Evolutionary conservation across 116 monocot genomes (phyloP).

Genomic region (Iris pallida): DNA sequence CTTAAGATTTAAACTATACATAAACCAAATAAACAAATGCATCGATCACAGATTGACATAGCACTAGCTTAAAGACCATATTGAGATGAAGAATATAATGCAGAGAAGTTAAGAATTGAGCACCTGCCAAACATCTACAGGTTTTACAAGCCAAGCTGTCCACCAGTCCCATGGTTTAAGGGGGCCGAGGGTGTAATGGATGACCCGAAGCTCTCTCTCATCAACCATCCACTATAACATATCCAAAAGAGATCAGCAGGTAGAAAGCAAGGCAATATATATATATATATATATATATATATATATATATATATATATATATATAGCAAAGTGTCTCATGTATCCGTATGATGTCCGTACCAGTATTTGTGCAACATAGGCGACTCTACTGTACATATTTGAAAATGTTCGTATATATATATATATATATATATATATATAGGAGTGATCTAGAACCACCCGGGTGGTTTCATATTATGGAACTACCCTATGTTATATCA

Average conservation of each 20-base stretch:
- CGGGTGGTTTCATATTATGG: no score
- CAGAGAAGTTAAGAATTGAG: neutral
- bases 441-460: no score
- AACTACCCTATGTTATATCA: no score
- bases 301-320: no score
- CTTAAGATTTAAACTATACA: neutral
- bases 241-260: slow-evolving; percentile 12
- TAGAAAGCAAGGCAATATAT: neutral
- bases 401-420: no score
- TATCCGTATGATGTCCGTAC: no score
- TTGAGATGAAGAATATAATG: slow-evolving; percentile 2
- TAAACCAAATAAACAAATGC: neutral
- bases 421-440: no score
- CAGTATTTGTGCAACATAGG: no score
- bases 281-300: no score
- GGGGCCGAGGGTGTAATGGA: slow-evolving; percentile 94
- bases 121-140: slow-evolving; percentile 99
- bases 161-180: slow-evolving; percentile 99
- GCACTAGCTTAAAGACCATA: neutral
- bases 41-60: no score
- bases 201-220: slow-evolving; percentile 83
- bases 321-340: no score
- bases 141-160: slow-evolving; percentile 95
- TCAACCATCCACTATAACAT: slow-evolving; percentile 94
- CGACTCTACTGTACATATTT: no score